These are phyloP conservation scores for Vaucheria bursata DNA, from an alignment of 352 stramenopile species.

Conservation along the genomic window DNA sequence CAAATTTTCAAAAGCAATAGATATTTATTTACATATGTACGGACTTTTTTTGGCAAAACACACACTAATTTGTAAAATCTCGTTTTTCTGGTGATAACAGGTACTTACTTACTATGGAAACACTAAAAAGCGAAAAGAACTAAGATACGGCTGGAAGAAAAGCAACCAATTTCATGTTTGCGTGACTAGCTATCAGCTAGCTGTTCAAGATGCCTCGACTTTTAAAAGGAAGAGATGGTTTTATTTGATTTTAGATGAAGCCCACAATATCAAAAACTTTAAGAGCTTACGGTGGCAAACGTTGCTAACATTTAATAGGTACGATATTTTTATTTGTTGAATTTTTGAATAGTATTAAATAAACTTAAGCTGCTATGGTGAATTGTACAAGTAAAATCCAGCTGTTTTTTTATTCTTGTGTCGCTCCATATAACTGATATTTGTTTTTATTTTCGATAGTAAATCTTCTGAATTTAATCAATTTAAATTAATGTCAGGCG, in stretches of 20 bases:
- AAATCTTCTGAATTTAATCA: no score
- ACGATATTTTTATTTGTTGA: constrained; percentile 79
- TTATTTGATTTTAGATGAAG: constrained; percentile 97
- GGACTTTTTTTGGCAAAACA: neutral
- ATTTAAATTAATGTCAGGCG: no score
- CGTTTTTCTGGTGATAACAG: constrained; percentile 62
- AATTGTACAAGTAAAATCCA: no score
- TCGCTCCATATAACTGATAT: no score
- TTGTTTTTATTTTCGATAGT: no score
- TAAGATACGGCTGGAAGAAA: constrained; percentile 88
- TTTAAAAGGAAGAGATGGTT: constrained; percentile 97
- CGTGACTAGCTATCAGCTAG: constrained; percentile 95
- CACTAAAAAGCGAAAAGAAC: constrained; percentile 82
- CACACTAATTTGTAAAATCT: neutral
- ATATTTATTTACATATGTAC: neutral
- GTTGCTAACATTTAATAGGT: constrained; percentile 90
- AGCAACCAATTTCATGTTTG: constrained; percentile 90
- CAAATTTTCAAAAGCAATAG: neutral
- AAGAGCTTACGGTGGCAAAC: constrained; percentile 95
- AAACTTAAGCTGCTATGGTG: no score
- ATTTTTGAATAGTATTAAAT: neutral
- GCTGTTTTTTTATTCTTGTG: no score
- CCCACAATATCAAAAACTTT: constrained; percentile 99
- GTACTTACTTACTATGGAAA: constrained; percentile 97
- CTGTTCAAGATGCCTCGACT: constrained; percentile 89